phyloP scores from a whole-genome alignment of 2,329 filamentous ascomycete genomes.

The Penicillium sp. region DNA sequence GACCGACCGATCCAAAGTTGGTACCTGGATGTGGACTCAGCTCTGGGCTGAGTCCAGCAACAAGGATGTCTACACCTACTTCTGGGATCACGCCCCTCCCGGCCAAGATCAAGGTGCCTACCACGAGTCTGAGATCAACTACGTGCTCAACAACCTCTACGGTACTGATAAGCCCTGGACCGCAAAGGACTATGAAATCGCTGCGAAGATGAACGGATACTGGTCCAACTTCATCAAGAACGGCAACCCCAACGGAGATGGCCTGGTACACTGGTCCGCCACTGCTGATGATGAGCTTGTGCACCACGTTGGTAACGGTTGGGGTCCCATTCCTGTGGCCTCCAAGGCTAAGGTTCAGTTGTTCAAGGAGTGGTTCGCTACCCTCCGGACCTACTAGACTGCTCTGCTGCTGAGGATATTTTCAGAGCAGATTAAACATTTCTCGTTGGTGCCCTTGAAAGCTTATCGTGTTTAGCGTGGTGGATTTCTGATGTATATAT shows the following conservation, averaged over 20 bases:
- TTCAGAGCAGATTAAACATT: background rate
- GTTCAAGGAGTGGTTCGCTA: background rate
- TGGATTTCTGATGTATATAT: background rate
- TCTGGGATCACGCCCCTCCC: conserved; percentile 3
- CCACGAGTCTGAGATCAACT: conserved; percentile 5
- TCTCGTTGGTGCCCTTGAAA: background rate
- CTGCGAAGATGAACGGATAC: background rate
- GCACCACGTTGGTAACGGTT: conserved; percentile 1
- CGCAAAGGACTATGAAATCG: background rate
- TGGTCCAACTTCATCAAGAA: conserved; percentile 1
- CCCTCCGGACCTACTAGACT: background rate
- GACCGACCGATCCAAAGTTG: conserved; percentile 1
- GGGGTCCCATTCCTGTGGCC: conserved; percentile 1
- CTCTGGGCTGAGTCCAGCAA: background rate
- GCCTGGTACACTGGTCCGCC: background rate
- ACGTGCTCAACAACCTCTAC: conserved; percentile 5
- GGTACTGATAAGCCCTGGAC: conserved; percentile 1
- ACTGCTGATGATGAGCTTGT: background rate
- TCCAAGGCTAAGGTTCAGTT: background rate
- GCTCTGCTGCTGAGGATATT: background rate
- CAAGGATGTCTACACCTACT: background rate
- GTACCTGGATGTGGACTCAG: conserved; percentile 4
- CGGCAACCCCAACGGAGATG: background rate
- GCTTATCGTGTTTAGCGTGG: background rate
- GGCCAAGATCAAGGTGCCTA: conserved; percentile 3